Evolutionary conservation across 2,329 filamentous ascomycete species (phyloP).

Genomic region (Fusarium goolgardi): DNA sequence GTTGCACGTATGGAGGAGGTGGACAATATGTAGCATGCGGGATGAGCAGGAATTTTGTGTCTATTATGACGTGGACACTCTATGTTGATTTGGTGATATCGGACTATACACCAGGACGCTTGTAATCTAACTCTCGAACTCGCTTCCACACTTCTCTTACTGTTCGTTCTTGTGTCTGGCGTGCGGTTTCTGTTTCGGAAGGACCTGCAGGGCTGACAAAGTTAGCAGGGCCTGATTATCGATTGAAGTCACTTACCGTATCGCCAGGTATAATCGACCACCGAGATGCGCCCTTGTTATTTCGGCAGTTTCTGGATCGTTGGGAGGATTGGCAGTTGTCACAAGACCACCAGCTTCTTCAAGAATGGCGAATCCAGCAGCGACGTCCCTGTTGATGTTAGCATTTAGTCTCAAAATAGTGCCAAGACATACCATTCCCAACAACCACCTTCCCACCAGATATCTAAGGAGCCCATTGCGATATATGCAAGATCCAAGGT

Average conservation of each 20-base stretch:
- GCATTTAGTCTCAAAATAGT: background rate
- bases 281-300: constrained; percentile 73
- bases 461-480: constrained; percentile 80
- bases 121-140: constrained; percentile 74
- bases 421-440: constrained; percentile 74
- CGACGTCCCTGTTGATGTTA: constrained; percentile 70
- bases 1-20: constrained; percentile 75
- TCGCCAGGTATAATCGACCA: constrained; percentile 76
- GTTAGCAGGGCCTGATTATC: background rate
- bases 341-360: constrained; percentile 79
- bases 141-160: constrained; percentile 79
- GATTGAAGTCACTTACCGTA: constrained; percentile 59
- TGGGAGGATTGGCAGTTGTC: constrained; percentile 78
- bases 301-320: constrained; percentile 63
- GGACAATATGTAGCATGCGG: constrained; percentile 53
- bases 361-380: constrained; percentile 78
- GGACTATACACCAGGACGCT: constrained; percentile 64
- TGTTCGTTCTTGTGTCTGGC: constrained; percentile 75
- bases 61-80: background rate
- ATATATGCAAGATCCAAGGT: constrained; percentile 80
- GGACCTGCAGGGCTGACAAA: constrained; percentile 70
- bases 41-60: background rate
- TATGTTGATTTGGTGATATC: background rate
- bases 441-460: constrained; percentile 86
- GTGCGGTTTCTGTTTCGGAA: constrained; percentile 69